Evolutionary conservation across 352 stramenopile genomes (phyloP), one percentile per base, ranked within the genome.

Genomic region (Globisporangium canariense): DNA sequence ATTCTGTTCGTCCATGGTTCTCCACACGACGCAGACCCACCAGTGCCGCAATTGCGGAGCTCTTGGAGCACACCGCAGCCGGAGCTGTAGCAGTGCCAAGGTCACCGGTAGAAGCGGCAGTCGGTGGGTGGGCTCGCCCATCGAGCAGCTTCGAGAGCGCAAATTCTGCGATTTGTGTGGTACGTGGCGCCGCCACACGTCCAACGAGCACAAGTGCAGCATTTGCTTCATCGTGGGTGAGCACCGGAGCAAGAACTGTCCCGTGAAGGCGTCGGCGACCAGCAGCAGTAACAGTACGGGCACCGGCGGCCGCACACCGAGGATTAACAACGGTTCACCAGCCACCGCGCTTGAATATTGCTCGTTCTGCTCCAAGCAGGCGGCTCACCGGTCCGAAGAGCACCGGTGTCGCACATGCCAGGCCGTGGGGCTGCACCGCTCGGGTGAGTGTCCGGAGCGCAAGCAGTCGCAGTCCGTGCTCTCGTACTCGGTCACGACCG

Each of bases 191-290:
- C 72, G 69, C 62, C 81, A 91, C 58, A 69, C 61, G n/a, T 90
- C 86, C 1, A 64, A 76, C 9, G 70, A 90, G 47, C 83, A 94
- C 49, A 73, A 77, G 3, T 94, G 86, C 66, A 79, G 83, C 14
- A 70, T 90, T 43, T 92, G 85, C 71, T 68, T 76, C 14, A 67
- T 73, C 13, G 62, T 83, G 30, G 83, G 83, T 16, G 69, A 89
- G 16, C 85, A 92, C 50, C 75, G 83, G 18, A 90, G 83, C 59
- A 80, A 78, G 51, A 77, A 85, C 40, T 93, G 84, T 36, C 81
- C 82, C 8, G 66, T 71, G 59, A 73, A 75, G 43, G 60, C 69
- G 18, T 50, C 43, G 5, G 55, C 68, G 14, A 56, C n/a, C 45
- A 62, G n/a, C 51, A 55, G 8, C 28, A 54, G 43, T 18, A 50